Evolutionary conservation across 257 asterid genomes (phyloP), one percentile per base, ranked within the genome.

Genomic region (Apocynum venetum): DNA sequence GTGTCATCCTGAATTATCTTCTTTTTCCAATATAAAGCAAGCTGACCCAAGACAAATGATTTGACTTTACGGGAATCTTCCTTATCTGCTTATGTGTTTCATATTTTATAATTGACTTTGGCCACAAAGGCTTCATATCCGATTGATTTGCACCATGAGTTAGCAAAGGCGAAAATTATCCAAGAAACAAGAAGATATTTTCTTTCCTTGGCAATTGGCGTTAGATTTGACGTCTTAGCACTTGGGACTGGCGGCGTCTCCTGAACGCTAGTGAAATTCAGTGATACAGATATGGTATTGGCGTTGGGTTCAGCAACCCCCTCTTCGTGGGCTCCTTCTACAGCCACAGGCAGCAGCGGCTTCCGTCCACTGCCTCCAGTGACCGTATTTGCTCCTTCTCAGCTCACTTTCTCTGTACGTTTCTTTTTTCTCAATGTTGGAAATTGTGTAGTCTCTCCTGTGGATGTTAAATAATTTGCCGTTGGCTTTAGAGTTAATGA

Each of bases 341-440:
- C 87, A 47, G 66, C 82, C 76, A 44, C 70, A 40, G 75, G 64
- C 70, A 47, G 81, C 83, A 74, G 65, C 83, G 43, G 56, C 74
- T 56, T 72, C 81, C 44, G 57, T 35, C 71, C 82, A 25, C 8
- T 53, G 64, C 49, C 36, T 25, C 53, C 74, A 38, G 74, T 40
- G 40, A 74, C 68, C 52, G 82, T 74, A 55, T 19, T 57, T 71
- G 67, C 40, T 61, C 65, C 85, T 49, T 66, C 74, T 56, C 76
- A 48, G 17, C 84, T 80, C 75, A 76, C 80, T 51, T 78, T 80
- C 80, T 80, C 81, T 71, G 92, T 88, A 88, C 80, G 89, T 82
- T 80, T 64, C 79, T 43, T 43, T 61, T 36, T 44, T 72, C 61
- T 41, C 36, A 19, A 17, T 1, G 46, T 47, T 78, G 59, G 57